Evolutionary conservation across 441 rosid species (phyloP), one percentile per base, ranked within the genome.

Genomic region (Adansonia madagascariensis): DNA sequence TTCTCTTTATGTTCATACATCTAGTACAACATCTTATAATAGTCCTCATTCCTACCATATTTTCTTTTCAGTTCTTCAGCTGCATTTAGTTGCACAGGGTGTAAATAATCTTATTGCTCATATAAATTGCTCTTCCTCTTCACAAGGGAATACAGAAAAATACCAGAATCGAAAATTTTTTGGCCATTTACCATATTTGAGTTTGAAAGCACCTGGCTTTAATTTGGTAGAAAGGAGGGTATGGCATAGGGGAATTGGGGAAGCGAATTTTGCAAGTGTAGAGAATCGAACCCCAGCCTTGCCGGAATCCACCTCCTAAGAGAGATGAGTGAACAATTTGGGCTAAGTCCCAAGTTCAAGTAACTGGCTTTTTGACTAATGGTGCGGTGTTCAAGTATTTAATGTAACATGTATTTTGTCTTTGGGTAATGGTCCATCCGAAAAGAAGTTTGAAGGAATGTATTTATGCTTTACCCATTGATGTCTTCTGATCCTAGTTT

Each of bases 341-440:
- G 22, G 18, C 6, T 55, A 55, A 52, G 44, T 8, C 44, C 6
- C 57, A 53, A n/a, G 57, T 53, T 53, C 57, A 56, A n/a, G 24
- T 18, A 56, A 3, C 1, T 17, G 1, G n/a, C 17, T 14, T 61
- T 61, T 61, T 11, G 3, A 61, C 8, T 31, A 31, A 14, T 31
- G 41, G 15, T 27, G 67, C 15, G 46, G 44, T 62, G n/a, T 61
- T 62, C 44, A 62, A 62, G 71, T 43, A 64, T 44, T 66, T 66
- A 60, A 60, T 15, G 15, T 24, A 17, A 8, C 69, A 39, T 0
- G 24, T n/a, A 39, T 64, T 10, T 66, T 18, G 18, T 66, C 52
- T 65, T 64, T 64, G 14, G 69, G 12, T 11, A 65, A 65, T n/a
- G 52, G 15, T 17, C 50, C 24, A 65, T 65, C n/a, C 43, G 27